Conservation (phyloP, 2,329 filamentous ascomycete genomes). For the Hyphodiscus sp. region DNA sequence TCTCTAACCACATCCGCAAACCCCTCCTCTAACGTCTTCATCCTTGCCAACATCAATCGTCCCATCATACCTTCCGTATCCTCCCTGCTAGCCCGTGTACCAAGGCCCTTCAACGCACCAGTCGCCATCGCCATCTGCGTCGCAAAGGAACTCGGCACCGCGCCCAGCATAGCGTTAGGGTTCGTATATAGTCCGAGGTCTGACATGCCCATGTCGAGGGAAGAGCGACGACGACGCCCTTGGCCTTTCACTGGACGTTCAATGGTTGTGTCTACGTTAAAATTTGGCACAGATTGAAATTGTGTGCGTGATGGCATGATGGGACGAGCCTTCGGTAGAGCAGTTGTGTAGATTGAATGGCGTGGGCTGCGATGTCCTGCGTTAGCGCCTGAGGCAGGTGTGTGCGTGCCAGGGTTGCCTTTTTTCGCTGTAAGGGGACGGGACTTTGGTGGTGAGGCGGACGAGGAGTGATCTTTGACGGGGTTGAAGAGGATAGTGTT, state of each 20-base stretch:
- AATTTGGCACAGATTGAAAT: slow-evolving; percentile 50
- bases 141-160: slow-evolving; percentile 68
- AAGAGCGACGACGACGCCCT: slow-evolving; percentile 41
- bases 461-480: slow-evolving; percentile 37
- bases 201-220: slow-evolving; percentile 63
- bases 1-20: slow-evolving; percentile 82
- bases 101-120: slow-evolving; percentile 46
- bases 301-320: slow-evolving; percentile 45
- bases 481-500: slow-evolving; percentile 84
- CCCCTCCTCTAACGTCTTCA: slow-evolving; percentile 89
- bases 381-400: slow-evolving; percentile 10
- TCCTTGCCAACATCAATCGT: slow-evolving; percentile 75
- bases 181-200: slow-evolving; percentile 64
- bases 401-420: slow-evolving; percentile 22
- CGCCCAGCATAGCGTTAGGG: slow-evolving; percentile 54
- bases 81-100: slow-evolving; percentile 36
- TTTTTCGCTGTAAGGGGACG: slow-evolving; percentile 31
- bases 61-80: slow-evolving; percentile 66
- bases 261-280: slow-evolving; percentile 23
- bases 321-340: slow-evolving; percentile 47
- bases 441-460: slow-evolving; percentile 32
- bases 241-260: slow-evolving; percentile 7
- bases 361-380: slow-evolving; percentile 20
- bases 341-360: slow-evolving; percentile 31
- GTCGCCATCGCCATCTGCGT: slow-evolving; percentile 73